Percentiles rank a stretch among this genome's conserved stretches.
Conservation (phyloP, 441 rosid species). For the Daphne laureola region DNA sequence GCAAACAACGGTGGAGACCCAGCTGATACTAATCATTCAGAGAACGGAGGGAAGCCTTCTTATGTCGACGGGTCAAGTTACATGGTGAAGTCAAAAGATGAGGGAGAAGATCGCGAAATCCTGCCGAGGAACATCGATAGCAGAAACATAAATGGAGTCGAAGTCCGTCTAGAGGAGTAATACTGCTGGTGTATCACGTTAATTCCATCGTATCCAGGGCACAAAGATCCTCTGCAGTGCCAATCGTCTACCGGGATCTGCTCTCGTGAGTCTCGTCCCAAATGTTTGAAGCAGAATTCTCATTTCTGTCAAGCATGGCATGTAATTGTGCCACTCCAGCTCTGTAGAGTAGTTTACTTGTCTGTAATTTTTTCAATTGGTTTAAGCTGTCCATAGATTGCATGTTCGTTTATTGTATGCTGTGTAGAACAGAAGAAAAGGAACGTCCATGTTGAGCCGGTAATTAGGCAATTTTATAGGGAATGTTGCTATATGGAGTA, state of each 20-base stretch:
- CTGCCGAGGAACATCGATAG: constrained; percentile 28
- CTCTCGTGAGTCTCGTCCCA: neutral
- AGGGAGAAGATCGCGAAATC: constrained; percentile 22
- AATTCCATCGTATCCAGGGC: constrained; percentile 2
- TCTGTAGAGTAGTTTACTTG: constrained; percentile 8
- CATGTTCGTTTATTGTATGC: constrained; percentile 23
- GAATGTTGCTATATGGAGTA: neutral
- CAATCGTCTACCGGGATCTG: no score
- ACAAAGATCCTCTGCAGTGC: no score
- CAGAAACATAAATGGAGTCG: constrained; percentile 15
- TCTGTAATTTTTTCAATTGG: constrained; percentile 17
- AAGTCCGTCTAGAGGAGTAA: constrained; percentile 28
- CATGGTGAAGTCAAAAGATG: constrained; percentile 21
- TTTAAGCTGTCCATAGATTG: constrained; percentile 26
- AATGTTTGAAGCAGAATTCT: constrained; percentile 4
- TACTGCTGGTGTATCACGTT: constrained; percentile 9
- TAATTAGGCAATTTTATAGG: constrained; percentile 16
- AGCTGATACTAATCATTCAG: no score
- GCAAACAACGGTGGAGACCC: no score
- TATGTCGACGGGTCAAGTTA: no score
- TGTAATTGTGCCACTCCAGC: constrained; percentile 19
- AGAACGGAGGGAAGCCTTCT: no score
- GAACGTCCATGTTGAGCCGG: constrained; percentile 18
- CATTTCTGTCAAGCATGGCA: constrained; percentile 11
- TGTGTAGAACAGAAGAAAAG: constrained; percentile 16